Conservation (phyloP, 345 rosid genomes). For the Lepidium africanum region DNA sequence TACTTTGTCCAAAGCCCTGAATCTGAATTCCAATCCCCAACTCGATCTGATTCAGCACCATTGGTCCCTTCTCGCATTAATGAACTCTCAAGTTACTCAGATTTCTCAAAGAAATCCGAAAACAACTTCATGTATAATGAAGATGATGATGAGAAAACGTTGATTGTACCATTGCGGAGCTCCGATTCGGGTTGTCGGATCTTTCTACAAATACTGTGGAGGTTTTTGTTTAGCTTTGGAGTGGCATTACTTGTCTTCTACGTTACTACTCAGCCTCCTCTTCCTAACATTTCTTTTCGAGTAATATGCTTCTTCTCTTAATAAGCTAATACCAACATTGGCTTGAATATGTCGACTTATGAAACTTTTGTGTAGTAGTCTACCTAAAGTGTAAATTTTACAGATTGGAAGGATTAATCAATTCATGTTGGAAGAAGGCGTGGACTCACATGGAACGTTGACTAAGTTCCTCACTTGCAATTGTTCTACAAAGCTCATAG, state of each 20-base stretch:
- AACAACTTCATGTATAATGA: slow-evolving; percentile 33
- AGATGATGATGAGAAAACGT: slow-evolving; percentile 36
- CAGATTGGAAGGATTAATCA: slow-evolving; percentile 48
- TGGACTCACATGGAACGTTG: slow-evolving; percentile 57
- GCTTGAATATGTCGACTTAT: too few species aligned
- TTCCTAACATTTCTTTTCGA: slow-evolving; percentile 56
- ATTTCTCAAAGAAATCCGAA: slow-evolving; percentile 44
- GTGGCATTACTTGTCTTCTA: slow-evolving; percentile 77
- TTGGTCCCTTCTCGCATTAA: slow-evolving; percentile 20
- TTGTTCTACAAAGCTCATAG: slow-evolving; percentile 39
- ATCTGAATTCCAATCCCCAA: slow-evolving; percentile 36
- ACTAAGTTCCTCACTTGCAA: slow-evolving; percentile 73
- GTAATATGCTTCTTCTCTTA: slow-evolving; percentile 30
- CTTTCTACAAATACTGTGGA: slow-evolving; percentile 61
- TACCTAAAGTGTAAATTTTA: neutral
- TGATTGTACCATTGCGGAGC: slow-evolving; percentile 36
- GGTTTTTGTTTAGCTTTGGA: slow-evolving; percentile 59
- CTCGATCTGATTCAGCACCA: slow-evolving; percentile 28
- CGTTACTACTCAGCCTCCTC: slow-evolving; percentile 73
- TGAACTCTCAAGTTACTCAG: slow-evolving; percentile 42
- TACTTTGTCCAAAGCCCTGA: slow-evolving; percentile 81
- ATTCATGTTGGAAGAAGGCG: slow-evolving; percentile 70
- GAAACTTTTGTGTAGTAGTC: too few species aligned
- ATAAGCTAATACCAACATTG: too few species aligned
- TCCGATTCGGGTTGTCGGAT: slow-evolving; percentile 52